Evolutionary conservation across 805 yeast species (phyloP).

Genomic region (Ogataea pini): DNA sequence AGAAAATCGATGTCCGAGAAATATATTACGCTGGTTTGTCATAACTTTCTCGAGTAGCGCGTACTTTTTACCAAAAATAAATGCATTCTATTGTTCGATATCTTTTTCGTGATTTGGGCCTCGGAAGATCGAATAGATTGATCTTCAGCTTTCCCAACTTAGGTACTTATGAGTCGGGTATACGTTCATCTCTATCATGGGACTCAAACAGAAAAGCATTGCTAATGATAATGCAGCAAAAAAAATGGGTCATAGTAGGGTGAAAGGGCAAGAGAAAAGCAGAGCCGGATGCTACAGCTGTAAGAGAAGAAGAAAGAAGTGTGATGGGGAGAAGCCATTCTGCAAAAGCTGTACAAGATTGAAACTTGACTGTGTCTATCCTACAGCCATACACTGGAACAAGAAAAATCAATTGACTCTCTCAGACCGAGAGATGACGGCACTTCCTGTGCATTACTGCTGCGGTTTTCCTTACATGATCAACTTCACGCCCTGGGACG

Average conservation of each 20-base stretch:
- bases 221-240: background rate
- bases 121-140: background rate
- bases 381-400: background rate
- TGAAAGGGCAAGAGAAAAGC: too few relatives aligned
- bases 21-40: too few relatives aligned
- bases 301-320: constrained; percentile 44
- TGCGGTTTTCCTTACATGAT: background rate
- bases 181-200: too few relatives aligned
- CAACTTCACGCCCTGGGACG: constrained; percentile 4
- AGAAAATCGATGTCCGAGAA: too few relatives aligned
- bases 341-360: constrained; percentile 27
- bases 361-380: constrained; percentile 16
- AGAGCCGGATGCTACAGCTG: constrained; percentile 45
- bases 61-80: too few relatives aligned
- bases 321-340: constrained; percentile 32
- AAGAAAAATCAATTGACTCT: too few relatives aligned
- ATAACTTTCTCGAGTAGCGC: too few relatives aligned
- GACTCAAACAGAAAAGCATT: background rate
- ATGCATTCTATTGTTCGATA: too few relatives aligned
- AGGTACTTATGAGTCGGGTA: background rate
- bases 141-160: background rate
- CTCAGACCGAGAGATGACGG: constrained; percentile 1
- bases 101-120: too few relatives aligned
- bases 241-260: too few relatives aligned
- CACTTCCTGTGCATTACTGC: background rate